Evolutionary conservation across 805 yeast genomes (phyloP), one percentile per base, ranked within the genome.

Genomic region (Kuraishia floccosa): DNA sequence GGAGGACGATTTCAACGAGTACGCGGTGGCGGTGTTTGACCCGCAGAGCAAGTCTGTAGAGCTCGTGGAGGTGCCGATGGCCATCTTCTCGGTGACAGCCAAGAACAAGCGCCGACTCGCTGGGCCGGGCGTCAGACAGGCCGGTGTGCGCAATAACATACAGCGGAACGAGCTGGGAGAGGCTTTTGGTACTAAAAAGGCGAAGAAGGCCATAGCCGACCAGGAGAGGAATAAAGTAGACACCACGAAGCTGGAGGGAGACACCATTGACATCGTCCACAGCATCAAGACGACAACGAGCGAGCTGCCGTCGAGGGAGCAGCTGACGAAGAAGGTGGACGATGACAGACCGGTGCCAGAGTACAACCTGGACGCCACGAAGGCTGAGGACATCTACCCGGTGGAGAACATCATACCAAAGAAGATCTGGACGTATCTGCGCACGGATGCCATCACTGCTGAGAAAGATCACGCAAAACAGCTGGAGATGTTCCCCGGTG

Each of bases 111-210:
- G 76, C 43, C 56, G 56, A 27, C 63, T 63, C 38, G 59, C 60
- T 28, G 82, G 84, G 5, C 54, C 63, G 17, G 36, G 31, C 24
- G 64, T 83, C 34, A 73, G 69, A 55, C 80, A 72, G 50, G 55
- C 59, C 6, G 70, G 69, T 21, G 57, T 59, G 24, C 56, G 60
- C 38, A 56, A 66, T 43, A 60, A 68, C 35, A 59, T 64, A 12
- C 84, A 83, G 56, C 72, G 96, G 52, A 82, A 72, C 34, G 80
- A 84, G 2, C 67, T 91, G 48, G 98, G 98, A 48, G 89, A 85
- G 56, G 93, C 91, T 3, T 91, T 91, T 45, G 98, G 98, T 67
- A 89, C 98, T 35, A 87, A 83, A 60, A 87, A 76, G 60, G 96
- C 96, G 39, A 89, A 85, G 61, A 80, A 84, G 44, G 94, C 94